Conservation (phyloP, 371 early-diverging fungal species). For the Rhizomucor miehei region DNA sequence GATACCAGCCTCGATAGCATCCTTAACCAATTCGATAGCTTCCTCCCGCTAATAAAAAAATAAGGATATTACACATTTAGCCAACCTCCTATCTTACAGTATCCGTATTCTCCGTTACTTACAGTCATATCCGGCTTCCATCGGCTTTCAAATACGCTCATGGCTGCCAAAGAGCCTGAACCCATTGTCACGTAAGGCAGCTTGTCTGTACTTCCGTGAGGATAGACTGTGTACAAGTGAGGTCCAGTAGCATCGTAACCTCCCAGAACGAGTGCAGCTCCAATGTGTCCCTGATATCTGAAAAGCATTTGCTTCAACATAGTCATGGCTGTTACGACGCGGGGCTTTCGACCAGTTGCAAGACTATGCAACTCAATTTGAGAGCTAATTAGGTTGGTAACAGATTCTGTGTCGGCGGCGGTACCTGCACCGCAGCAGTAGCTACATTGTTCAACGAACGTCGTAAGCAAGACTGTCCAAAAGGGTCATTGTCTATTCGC, state of each 20-base stretch:
- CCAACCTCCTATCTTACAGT: background rate
- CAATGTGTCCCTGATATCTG: slow-evolving; percentile 97
- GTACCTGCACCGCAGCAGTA: slow-evolving; percentile 99
- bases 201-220: slow-evolving; percentile 97
- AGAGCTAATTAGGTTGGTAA: slow-evolving; percentile 91
- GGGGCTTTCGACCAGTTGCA: slow-evolving; percentile 84
- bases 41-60: slow-evolving; percentile 74
- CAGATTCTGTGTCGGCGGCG: slow-evolving; percentile 98
- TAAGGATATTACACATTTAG: background rate
- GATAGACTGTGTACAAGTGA: slow-evolving; percentile 92
- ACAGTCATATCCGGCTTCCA: slow-evolving; percentile 88
- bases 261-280: slow-evolving; percentile 97
- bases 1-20: slow-evolving; percentile 98
- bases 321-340: slow-evolving; percentile 94
- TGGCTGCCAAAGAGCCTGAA: slow-evolving; percentile 97
- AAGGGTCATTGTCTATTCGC: background rate
- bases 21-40: slow-evolving; percentile 90
- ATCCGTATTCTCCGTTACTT: slow-evolving; percentile 7
- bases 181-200: slow-evolving; percentile 98
- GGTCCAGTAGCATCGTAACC: slow-evolving; percentile 95
- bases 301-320: slow-evolving; percentile 96
- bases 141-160: slow-evolving; percentile 92
- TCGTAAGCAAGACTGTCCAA: background rate
- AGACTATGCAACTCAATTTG: slow-evolving; percentile 93
- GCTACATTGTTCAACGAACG: slow-evolving; percentile 15